Evolutionary conservation across 2,329 filamentous ascomycete genomes (phyloP).

Genomic region (Triangularia setosa): DNA sequence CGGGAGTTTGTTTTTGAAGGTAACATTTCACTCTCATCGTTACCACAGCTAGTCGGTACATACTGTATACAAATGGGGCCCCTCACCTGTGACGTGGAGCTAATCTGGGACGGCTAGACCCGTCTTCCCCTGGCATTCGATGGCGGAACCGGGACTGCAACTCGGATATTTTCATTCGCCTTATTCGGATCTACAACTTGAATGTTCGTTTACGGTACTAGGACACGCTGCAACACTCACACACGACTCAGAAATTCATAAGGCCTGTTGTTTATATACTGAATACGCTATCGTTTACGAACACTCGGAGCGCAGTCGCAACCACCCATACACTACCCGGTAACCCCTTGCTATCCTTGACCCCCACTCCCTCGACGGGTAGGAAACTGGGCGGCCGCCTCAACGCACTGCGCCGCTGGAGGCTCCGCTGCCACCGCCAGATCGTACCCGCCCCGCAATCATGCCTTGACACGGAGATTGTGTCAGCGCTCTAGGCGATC

Average conservation of each 20-base stretch:
- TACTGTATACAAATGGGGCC: background rate
- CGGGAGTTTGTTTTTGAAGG: background rate
- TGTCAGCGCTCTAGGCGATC: conserved; percentile 4
- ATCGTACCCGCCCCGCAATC: conserved; percentile 7
- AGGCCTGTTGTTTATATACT: background rate
- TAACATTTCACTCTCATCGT: background rate
- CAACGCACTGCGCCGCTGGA: conserved; percentile 2
- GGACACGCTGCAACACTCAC: too few species aligned
- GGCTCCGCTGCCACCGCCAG: background rate
- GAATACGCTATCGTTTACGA: background rate
- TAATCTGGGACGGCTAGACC: background rate
- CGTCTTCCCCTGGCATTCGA: background rate
- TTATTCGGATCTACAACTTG: too few species aligned
- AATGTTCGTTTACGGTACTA: too few species aligned
- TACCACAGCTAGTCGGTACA: too few species aligned
- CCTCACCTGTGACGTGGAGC: background rate
- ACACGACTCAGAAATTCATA: background rate
- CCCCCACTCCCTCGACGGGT: background rate
- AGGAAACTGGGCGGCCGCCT: background rate
- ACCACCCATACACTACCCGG: background rate
- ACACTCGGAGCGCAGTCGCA: background rate
- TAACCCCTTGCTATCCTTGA: background rate
- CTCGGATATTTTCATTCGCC: too few species aligned
- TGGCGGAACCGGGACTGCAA: background rate
- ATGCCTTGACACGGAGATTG: background rate